Evolutionary conservation across 2,329 filamentous ascomycete species (phyloP).

Genomic region (Didymella pinodella): DNA sequence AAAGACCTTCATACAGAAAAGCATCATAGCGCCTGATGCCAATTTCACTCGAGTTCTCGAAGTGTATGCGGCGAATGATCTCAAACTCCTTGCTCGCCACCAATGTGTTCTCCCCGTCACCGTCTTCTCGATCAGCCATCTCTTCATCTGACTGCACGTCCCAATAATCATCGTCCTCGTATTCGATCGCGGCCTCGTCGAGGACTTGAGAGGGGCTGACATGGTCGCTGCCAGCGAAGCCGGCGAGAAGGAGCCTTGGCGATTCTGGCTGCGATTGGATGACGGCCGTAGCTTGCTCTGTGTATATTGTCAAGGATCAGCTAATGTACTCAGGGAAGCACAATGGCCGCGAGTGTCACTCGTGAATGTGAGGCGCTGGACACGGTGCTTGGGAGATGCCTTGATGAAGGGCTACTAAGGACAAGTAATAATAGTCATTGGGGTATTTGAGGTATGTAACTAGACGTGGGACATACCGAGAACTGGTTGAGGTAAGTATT

Average conservation of each 20-base stretch:
- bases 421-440: constrained; percentile 43
- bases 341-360: constrained; percentile 1
- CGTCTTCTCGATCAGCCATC: constrained; percentile 41
- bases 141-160: constrained; percentile 60
- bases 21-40: constrained; percentile 55
- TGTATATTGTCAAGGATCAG: constrained; percentile 33
- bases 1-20: constrained; percentile 57
- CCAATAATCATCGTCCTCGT: constrained; percentile 59
- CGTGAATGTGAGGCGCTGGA: constrained; percentile 1
- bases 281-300: constrained; percentile 37
- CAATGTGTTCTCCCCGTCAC: constrained; percentile 30
- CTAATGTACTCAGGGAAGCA: constrained; percentile 10
- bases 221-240: constrained; percentile 53
- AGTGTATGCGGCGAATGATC: constrained; percentile 49
- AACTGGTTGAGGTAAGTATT: constrained; percentile 49
- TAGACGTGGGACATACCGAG: constrained; percentile 54
- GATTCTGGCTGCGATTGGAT: constrained; percentile 25
- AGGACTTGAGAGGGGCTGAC: constrained; percentile 48
- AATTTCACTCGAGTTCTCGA: constrained; percentile 47
- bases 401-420: constrained; percentile 26
- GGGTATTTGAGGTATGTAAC: constrained; percentile 45
- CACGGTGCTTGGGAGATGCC: constrained; percentile 6
- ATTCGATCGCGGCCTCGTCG: constrained; percentile 53
- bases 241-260: constrained; percentile 35
- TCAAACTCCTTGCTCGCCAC: constrained; percentile 45